phyloP scores from a whole-genome alignment of 1,139 yeast genomes.

The Pichia sp. region DNA sequence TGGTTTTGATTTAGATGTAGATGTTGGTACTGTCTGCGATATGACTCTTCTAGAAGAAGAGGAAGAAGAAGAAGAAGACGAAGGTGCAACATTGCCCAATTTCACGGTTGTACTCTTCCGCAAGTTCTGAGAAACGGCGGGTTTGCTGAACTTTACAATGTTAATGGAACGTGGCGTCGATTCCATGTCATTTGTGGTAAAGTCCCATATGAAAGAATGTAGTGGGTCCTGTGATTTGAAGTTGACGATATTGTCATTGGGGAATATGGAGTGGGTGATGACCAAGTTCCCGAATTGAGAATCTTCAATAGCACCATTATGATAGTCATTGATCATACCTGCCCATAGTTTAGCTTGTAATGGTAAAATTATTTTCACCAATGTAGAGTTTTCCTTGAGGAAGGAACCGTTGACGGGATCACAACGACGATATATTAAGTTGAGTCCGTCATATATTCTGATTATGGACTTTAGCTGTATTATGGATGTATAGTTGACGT shows the following conservation, averaged over 20 bases:
- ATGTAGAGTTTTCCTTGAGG: slow-evolving; percentile 12
- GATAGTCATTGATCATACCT: slow-evolving; percentile 24
- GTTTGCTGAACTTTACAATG: no score
- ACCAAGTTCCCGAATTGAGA: slow-evolving; percentile 18
- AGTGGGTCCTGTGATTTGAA: slow-evolving; percentile 17
- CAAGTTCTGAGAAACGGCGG: no score
- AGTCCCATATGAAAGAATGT: slow-evolving; percentile 27
- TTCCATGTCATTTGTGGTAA: slow-evolving; percentile 14
- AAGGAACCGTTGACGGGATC: slow-evolving; percentile 27
- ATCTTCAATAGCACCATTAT: slow-evolving; percentile 24
- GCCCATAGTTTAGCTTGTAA: slow-evolving; percentile 28
- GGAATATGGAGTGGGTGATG: slow-evolving; percentile 23
- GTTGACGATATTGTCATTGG: slow-evolving; percentile 22
- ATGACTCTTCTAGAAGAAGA: no score
- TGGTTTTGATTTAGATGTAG: no score
- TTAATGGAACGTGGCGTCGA: no score
- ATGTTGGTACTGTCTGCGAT: no score
- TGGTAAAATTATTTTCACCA: slow-evolving; percentile 24
- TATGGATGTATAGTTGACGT: slow-evolving; percentile 19
- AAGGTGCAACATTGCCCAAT: no score
- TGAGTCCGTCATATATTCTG: slow-evolving; percentile 19
- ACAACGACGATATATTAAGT: slow-evolving; percentile 18
- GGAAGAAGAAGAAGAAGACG: no score
- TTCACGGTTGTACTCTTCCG: no score
- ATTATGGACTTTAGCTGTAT: slow-evolving; percentile 24